Base-by-base conservation (phyloP, 2,329 filamentous ascomycete species). In the Pseudogymnoascus sp. region DNA sequence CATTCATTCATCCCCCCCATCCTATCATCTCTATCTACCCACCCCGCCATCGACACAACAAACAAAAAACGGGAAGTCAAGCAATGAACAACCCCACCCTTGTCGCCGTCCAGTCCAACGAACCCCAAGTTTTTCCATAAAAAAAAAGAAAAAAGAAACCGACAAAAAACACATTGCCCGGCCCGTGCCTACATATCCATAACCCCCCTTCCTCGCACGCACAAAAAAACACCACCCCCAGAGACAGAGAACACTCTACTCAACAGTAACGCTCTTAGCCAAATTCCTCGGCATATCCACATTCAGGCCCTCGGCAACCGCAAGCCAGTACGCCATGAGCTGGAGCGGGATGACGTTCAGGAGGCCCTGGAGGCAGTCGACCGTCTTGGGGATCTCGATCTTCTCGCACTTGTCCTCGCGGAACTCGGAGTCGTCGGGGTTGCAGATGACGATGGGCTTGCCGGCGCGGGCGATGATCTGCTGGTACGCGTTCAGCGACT, bases 401-500 rank as follows among this genome's bases (percentile, higher is more conserved):
- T 93, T 96, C 82, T 96, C 91, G 41, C 93, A 95, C 80, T 93
- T 89, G 68, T 88, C 90, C 64, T 87, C 77, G 66, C 89, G 87
- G 82, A 99, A 99, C 79, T 98, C 95, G 70, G 88, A 84, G 73
- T 99, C 95, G 69, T 82, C 80, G 63, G 88, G 82, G 81, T 98
- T 98, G 88, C 95, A 99, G 76, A 99, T 98, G 73, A 99, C 93
- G 75, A 99, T 99, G 66, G 95, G 95, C 77, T 95, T 93, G 74
- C 95, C 95, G 73, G 88, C 86, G 76, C 95, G 93, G 70, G 95
- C 95, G 82, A 96, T 93, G 73, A 99, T 88, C 83, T 99, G 95
- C 81, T 99, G 95, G 79, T 98, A 99, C 72, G 95, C 95, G 78
- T 99, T 99, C 73, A 99, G 84, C n/a, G 95, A 98, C 82, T 99